Evolutionary conservation across 192 early-diverging fungal genomes (phyloP).

Genomic region (Coemansia erecta): DNA sequence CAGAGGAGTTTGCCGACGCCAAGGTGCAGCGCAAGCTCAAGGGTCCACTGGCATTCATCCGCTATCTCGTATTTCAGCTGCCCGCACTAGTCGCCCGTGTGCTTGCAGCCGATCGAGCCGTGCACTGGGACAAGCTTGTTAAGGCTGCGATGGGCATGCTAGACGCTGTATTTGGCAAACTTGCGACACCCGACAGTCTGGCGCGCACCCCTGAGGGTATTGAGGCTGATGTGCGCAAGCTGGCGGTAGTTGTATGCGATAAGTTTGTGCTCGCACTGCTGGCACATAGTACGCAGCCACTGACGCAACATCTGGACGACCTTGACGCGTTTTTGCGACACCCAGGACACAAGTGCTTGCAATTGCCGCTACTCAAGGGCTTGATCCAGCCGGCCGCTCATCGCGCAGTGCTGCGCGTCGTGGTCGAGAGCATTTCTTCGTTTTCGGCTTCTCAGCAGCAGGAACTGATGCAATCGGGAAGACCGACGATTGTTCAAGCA

Average conservation of each 20-base stretch:
- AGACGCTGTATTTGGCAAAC: conserved; percentile 23
- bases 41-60: conserved; percentile 23
- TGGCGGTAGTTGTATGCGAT: conserved; percentile 11
- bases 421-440: conserved; percentile 13
- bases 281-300: not conserved
- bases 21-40: conserved; percentile 24
- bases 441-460: conserved; percentile 26
- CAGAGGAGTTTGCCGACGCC: conserved; percentile 6
- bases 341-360: not conserved
- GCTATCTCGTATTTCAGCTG: conserved; percentile 46
- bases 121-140: not conserved
- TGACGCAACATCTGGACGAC: conserved; percentile 13
- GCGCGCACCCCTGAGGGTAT: conserved; percentile 3
- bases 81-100: conserved; percentile 17
- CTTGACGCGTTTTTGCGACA: not conserved
- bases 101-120: not conserved
- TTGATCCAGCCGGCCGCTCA: conserved; percentile 10
- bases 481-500: conserved; percentile 14
- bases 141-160: conserved; percentile 21
- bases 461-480: conserved; percentile 8
- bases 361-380: conserved; percentile 18
- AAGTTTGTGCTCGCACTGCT: conserved; percentile 25
- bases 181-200: conserved; percentile 5
- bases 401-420: conserved; percentile 25
- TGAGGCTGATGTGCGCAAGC: conserved; percentile 4